Base-by-base conservation (phyloP, 768 basidiomycete species). In the Lactifluus volemus region DNA sequence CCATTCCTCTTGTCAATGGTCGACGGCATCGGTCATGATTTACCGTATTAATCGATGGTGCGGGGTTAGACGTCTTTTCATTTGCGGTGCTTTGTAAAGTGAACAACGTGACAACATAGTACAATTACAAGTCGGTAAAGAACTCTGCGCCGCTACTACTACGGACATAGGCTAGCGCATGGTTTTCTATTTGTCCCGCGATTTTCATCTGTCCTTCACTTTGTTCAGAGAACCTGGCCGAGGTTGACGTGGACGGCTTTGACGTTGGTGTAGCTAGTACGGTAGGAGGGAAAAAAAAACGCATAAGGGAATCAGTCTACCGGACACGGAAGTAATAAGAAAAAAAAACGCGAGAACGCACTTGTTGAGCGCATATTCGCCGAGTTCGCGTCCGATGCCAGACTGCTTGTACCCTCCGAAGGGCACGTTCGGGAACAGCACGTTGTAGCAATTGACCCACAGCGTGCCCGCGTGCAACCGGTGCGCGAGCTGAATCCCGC, bases 381-480 rank as follows among this genome's bases (percentile, higher is more conserved):
- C 84, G 50, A 84, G 73, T 70, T 88, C 86, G 59, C 85, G 77
- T 12, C 86, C 87, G 60, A 87, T 80, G 58, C 86, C 87, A 34
- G 80, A 82, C 71, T 86, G 83, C 78, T 87, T 89, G 78, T 77
- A 88, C 48, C 86, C 86, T 54, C 86, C 85, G 68, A 86, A 87
- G 8, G 86, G 85, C 41, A 61, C 63, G 19, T 61, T 54, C 15
- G 54, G 36, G 25, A 48, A 6, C 15, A 64, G 39, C 29, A 60
- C 51, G 61, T 74, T 72, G 17, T 69, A 62, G 53, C 74, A 76
- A 65, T 78, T 79, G 39, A 85, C 77, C 86, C 88, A 92, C 4
- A 79, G 82, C 6, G 89, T 92, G 38, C 94, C 94, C 6, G 92
- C 88, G 68, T 89, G 81, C 59, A 98, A 76, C 60, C 73, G 78